These are phyloP conservation scores for Ananas comosus DNA, from an alignment of 176 grass and related monocot species.

Conservation along the genomic window DNA sequence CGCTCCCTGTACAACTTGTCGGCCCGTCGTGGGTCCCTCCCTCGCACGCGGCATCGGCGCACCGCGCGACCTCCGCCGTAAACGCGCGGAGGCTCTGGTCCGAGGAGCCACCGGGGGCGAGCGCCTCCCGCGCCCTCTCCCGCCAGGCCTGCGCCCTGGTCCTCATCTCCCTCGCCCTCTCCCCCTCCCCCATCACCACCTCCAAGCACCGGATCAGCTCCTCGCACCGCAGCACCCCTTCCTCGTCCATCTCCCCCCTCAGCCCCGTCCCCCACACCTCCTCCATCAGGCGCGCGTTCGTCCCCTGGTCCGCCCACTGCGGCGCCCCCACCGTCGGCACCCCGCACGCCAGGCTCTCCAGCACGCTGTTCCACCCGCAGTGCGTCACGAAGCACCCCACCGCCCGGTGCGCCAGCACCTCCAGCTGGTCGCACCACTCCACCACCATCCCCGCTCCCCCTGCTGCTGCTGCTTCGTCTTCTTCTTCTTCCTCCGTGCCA, in stretches of 20 bases:
- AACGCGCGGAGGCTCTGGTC: conserved; percentile 26
- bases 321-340: conserved; percentile 26
- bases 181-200: conserved; percentile 18
- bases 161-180: conserved; percentile 18
- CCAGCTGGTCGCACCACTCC: conserved; percentile 66
- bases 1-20: background rate
- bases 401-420: conserved; percentile 34
- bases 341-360: conserved; percentile 33
- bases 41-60: conserved; percentile 19
- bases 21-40: conserved; percentile 12
- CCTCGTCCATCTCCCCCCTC: conserved; percentile 8
- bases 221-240: conserved; percentile 7
- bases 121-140: conserved; percentile 14
- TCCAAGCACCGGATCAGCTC: conserved; percentile 28
- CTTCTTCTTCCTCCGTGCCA: background rate
- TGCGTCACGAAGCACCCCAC: conserved; percentile 36
- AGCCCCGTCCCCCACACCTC: conserved; percentile 16
- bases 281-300: conserved; percentile 19
- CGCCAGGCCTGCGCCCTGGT: conserved; percentile 11
- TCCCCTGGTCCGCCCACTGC: conserved; percentile 21
- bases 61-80: conserved; percentile 16
- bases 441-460: conserved; percentile 38
- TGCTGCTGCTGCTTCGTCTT: background rate
- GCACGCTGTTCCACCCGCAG: conserved; percentile 35
- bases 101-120: conserved; percentile 7